Base-by-base conservation (phyloP, 331 rosid genomes). In the Quercus tomentella region DNA sequence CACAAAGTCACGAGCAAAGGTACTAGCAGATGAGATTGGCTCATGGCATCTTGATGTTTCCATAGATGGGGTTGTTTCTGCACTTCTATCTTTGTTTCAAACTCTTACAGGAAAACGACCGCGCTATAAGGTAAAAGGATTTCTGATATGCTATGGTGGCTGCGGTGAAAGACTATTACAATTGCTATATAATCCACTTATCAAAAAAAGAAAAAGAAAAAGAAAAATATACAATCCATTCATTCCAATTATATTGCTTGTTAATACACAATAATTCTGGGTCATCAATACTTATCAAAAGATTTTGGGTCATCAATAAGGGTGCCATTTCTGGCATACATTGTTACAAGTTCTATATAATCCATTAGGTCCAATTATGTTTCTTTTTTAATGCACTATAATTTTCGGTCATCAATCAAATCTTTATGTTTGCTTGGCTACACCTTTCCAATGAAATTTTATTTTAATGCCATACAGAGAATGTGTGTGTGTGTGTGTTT, bases 21-120 rank as follows among this genome's bases (percentile, higher is more conserved):
- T 85, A 52, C 85, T 95, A 78, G 97, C 97, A 51, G 91, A 87
- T 82, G 98, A 95, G 82, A 85, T 95, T 72, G 98, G 98, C 77
- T 81, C 99, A 10, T 96, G 99, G 98, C 98, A 96, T 87, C 98
- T 96, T 81, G 89, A 96, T 68, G 91, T 96, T 78, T 81, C 83
- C 86, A 96, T 96, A 45, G 99, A 96, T 75, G 89, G 82, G 73
- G 94, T 96, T 84, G 80, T 93, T 41, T 89, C 93, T n/a, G 82
- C 98, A 21, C 82, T 96, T 75, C 80, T 96, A 55, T 84, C 93
- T 8, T 71, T 96, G 82, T 93, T 96, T 74, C 93, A 93, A 81
- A 79, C 92, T 26, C 94, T 96, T 49, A 90, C 98, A 1, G 99
- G 99, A 85, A 93, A 90, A 76, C 77, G 82, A 35, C 97, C 89